These are phyloP conservation scores for Galeopsis tetrahit DNA, from an alignment of 257 asterid genomes.

Conservation along the genomic window DNA sequence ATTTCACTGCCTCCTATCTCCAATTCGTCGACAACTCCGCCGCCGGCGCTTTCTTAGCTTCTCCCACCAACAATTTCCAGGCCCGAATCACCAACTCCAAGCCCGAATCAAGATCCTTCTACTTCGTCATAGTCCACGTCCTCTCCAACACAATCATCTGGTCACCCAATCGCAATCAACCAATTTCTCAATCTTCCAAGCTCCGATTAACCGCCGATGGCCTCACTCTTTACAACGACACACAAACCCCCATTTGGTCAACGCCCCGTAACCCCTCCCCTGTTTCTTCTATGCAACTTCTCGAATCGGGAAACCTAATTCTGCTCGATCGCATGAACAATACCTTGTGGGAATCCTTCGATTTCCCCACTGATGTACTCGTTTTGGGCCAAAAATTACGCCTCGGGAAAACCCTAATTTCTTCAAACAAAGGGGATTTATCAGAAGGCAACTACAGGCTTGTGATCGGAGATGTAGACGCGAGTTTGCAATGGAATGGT, in stretches of 20 bases:
- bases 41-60: constrained; percentile 50
- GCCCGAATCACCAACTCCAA: constrained; percentile 42
- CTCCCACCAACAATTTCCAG: constrained; percentile 38
- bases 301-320: constrained; percentile 68
- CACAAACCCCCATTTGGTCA: constrained; percentile 56
- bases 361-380: constrained; percentile 62
- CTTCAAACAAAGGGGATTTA: constrained; percentile 41
- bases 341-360: constrained; percentile 65
- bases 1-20: constrained; percentile 45
- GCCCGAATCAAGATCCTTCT: constrained; percentile 41
- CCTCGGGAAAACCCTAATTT: constrained; percentile 45
- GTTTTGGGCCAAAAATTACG: constrained; percentile 58
- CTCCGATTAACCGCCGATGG: constrained; percentile 43
- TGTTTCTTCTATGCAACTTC: constrained; percentile 49
- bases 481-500: constrained; percentile 61
- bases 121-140: constrained; percentile 44
- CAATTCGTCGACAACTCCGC: constrained; percentile 52
- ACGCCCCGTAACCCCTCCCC: constrained; percentile 41
- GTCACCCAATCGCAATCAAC: constrained; percentile 53
- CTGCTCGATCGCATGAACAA: constrained; percentile 45
- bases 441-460: constrained; percentile 56
- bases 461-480: constrained; percentile 48
- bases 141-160: constrained; percentile 38
- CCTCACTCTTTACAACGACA: constrained; percentile 42
- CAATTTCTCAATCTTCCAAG: constrained; percentile 43